These are phyloP conservation scores for Suillus clintonianus DNA, from an alignment of 768 basidiomycete genomes.

Conservation along the genomic window DNA sequence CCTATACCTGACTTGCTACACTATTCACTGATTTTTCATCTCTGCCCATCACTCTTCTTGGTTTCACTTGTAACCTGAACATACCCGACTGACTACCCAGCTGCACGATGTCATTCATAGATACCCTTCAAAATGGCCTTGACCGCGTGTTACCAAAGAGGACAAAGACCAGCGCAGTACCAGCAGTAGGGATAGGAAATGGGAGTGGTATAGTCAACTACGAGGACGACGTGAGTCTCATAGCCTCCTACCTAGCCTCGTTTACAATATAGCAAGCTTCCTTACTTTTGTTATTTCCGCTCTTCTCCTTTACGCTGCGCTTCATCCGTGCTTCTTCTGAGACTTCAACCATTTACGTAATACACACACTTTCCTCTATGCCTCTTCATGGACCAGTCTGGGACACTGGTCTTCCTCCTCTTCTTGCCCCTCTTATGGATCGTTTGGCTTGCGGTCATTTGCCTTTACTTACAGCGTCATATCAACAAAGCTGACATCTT, in stretches of 20 bases:
- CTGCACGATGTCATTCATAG: constrained; percentile 29
- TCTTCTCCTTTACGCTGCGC: constrained; percentile 14
- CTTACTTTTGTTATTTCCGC: constrained; percentile 9
- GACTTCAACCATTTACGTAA: constrained; percentile 33
- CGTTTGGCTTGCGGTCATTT: constrained; percentile 68
- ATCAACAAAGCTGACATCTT: constrained; percentile 16
- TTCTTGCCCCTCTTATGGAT: constrained; percentile 66
- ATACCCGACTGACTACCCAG: not conserved
- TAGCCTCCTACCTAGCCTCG: not conserved
- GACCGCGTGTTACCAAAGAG: constrained; percentile 30
- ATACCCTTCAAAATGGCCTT: constrained; percentile 29
- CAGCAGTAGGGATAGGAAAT: constrained; percentile 58
- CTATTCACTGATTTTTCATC: not conserved
- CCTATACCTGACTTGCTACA: constrained; percentile 2
- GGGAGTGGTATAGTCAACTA: constrained; percentile 61
- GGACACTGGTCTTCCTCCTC: constrained; percentile 59
- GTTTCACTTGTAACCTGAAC: not conserved
- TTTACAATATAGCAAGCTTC: too few species aligned
- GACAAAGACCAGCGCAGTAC: constrained; percentile 12
- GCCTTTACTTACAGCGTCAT: constrained; percentile 12
- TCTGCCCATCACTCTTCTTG: not conserved
- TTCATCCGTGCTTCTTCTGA: constrained; percentile 8
- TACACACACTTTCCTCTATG: constrained; percentile 25
- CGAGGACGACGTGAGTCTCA: constrained; percentile 70
- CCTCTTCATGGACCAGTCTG: constrained; percentile 43